Evolutionary conservation across 345 rosid genomes (phyloP).

Genomic region (Eutrema japonicum): DNA sequence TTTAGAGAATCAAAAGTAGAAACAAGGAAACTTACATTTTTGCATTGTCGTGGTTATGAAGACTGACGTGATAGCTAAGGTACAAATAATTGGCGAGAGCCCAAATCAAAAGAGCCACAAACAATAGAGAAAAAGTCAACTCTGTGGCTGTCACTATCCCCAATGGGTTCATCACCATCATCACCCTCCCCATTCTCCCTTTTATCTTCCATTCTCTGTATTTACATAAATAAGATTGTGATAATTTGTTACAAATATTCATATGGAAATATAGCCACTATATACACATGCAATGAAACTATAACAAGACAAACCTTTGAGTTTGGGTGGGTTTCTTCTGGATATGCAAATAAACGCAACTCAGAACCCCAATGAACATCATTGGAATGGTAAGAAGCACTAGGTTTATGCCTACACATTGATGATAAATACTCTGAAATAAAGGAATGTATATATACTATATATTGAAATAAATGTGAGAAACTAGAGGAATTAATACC

Average conservation of each 20-base stretch:
- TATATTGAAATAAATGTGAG: neutral
- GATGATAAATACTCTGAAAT: neutral
- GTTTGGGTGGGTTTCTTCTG: conserved; percentile 42
- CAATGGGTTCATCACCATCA: conserved; percentile 62
- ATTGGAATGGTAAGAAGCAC: conserved; percentile 65
- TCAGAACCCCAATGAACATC: conserved; percentile 61
- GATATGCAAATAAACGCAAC: conserved; percentile 65
- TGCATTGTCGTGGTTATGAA: conserved; percentile 40
- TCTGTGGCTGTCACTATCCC: conserved; percentile 63
- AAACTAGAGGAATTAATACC: conserved; percentile 41
- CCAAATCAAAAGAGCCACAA: conserved; percentile 54
- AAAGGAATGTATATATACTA: neutral
- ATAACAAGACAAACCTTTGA: conserved; percentile 30
- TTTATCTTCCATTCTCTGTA: conserved; percentile 27
- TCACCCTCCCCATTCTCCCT: conserved; percentile 46
- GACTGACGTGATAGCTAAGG: conserved; percentile 45
- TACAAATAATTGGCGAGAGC: conserved; percentile 52
- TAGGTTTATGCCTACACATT: conserved; percentile 58
- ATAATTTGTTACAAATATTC: conserved; percentile 5
- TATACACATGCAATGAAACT: neutral
- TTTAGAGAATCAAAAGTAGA: neutral
- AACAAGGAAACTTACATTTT: conserved; percentile 31
- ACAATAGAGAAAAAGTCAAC: conserved; percentile 55
- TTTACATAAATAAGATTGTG: neutral
- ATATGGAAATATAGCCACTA: neutral